Evolutionary conservation across 75 land plant genomes (phyloP), one percentile per base, ranked within the genome.

Genomic region (Sequoiadendron giganteum): DNA sequence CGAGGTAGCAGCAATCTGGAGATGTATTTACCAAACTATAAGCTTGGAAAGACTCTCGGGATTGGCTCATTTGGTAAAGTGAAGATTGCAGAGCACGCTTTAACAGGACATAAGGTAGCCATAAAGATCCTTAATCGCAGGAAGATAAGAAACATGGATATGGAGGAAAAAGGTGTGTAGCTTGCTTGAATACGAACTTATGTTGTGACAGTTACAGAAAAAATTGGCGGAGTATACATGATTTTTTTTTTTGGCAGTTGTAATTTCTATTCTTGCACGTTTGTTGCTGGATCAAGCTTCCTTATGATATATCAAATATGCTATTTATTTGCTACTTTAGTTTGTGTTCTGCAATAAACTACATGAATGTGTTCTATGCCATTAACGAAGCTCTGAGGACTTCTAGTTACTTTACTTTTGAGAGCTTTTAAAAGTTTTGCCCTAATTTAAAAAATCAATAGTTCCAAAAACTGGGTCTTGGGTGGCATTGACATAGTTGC

Each of bases 21-120:
- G n/a, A 85, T 86, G 86, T 87, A 88, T 68, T 88, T 95, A 76
- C 88, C 90, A 16, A 95, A 94, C 77, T 97, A 97, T 85, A 93
- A 91, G 90, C 89, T 95, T 52, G 98, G 97, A 79, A 97, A 95
- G 89, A 94, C 98, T 18, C 91, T 97, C 55, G 98, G 98, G 10
- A 94, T 97, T 83, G 98, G 98, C 25, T 93, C 98, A 8, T 97
- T 95, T 91, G 96, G 98, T 14, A 97, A 94, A 86, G 98, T 97
- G 58, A 97, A 94, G 90, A 90, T 95, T 85, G 98, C 98, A 83
- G 95, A 95, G 77, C 98, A 97, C 89, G 89, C 73, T 36, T 73
- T 92, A 80, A 97, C 96, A 43, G 97, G 98, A 9, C 93, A 94
- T 88, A 97, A 97, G 88, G 98, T 97, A 16, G 98, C 98, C 73